phyloP scores from a whole-genome alignment of 257 asterid species.

The Perilla frutescens region DNA sequence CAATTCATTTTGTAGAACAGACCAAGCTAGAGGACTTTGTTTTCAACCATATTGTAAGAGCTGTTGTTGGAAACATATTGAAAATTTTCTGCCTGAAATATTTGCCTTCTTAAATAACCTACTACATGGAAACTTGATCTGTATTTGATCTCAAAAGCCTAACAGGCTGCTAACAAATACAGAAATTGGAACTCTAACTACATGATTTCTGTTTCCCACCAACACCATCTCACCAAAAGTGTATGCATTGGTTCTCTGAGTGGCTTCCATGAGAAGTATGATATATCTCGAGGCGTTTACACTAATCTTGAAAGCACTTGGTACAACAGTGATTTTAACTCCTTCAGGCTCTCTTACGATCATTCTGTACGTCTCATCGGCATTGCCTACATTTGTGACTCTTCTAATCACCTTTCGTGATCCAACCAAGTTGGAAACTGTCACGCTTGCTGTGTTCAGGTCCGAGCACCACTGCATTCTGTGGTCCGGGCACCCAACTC shows the following conservation, averaged over 20 bases:
- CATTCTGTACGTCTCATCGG: conserved; percentile 56
- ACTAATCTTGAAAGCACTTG: conserved; percentile 46
- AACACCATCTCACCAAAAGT: conserved; percentile 62
- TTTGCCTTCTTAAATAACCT: neutral
- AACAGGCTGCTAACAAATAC: conserved; percentile 54
- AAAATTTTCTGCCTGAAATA: neutral
- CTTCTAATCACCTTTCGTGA: conserved; percentile 54
- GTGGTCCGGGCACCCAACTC: conserved; percentile 51
- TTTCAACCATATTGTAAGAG: neutral
- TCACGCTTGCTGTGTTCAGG: conserved; percentile 63
- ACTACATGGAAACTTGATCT: neutral
- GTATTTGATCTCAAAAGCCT: conserved; percentile 20
- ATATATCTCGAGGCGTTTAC: conserved; percentile 57
- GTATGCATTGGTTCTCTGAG: conserved; percentile 49
- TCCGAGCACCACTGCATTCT: conserved; percentile 63
- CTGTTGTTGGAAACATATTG: neutral
- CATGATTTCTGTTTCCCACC: conserved; percentile 54
- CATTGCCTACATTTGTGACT: conserved; percentile 60
- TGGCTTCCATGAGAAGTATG: conserved; percentile 47
- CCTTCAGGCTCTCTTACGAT: conserved; percentile 58
- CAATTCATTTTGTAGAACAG: too few relatives aligned
- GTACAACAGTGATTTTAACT: conserved; percentile 50
- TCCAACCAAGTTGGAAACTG: conserved; percentile 65
- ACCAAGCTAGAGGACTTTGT: neutral
- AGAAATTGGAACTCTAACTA: conserved; percentile 60